These are phyloP conservation scores for Royoungia palumana DNA, from an alignment of 768 basidiomycete species.

Conservation along the genomic window DNA sequence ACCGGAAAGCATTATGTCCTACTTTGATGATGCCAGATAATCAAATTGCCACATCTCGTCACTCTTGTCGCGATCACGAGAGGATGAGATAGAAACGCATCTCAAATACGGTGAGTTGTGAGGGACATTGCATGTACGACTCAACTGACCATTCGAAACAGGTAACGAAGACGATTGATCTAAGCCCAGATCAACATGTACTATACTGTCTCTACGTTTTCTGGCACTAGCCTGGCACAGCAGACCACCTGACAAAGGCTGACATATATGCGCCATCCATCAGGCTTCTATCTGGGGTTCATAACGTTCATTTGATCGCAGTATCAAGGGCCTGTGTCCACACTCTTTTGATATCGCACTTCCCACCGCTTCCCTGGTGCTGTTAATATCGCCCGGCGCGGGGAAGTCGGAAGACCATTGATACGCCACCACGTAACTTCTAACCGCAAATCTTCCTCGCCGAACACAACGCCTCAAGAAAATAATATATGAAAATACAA, in stretches of 20 bases:
- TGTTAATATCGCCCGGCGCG: not conserved
- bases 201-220: too few relatives aligned
- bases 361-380: conserved; percentile 3
- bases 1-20: not conserved
- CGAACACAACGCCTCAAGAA: not conserved
- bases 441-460: not conserved
- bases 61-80: not conserved
- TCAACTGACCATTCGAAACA: not conserved
- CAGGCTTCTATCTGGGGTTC: conserved; percentile 9
- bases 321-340: not conserved
- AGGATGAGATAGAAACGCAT: conserved; percentile 5
- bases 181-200: too few relatives aligned
- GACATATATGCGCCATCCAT: not conserved
- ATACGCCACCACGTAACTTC: not conserved
- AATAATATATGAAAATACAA: not conserved
- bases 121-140: not conserved
- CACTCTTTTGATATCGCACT: not conserved
- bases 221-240: not conserved
- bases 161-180: not conserved
- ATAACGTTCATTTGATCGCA: conserved; percentile 7
- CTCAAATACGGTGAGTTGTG: conserved; percentile 7
- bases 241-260: not conserved
- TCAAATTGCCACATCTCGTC: not conserved
- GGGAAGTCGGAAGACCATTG: not conserved
- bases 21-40: not conserved